phyloP scores from a whole-genome alignment of 345 rosid species.

The Aquilaria malaccensis region DNA sequence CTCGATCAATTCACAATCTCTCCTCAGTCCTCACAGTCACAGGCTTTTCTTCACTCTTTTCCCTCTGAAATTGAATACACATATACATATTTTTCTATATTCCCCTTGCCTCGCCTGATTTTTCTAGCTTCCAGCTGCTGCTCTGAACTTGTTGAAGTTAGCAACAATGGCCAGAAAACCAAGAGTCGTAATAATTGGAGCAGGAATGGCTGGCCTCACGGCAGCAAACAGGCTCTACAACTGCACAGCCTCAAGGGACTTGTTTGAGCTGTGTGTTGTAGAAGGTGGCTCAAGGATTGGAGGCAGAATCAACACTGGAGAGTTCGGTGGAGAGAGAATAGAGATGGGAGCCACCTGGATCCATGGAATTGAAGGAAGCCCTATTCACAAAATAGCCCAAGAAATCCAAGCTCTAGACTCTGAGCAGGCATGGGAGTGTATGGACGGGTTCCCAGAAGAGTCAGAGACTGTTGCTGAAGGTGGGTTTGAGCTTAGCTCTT shows the following conservation, averaged over 20 bases:
- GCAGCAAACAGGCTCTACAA: slow-evolving; percentile 90
- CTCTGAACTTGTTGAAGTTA: slow-evolving; percentile 1
- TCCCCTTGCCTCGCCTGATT: background rate
- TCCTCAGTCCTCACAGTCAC: slow-evolving; percentile 19
- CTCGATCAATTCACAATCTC: slow-evolving; percentile 20
- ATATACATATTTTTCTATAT: background rate
- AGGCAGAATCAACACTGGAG: slow-evolving; percentile 84
- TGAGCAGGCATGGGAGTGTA: slow-evolving; percentile 92
- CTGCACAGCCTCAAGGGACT: slow-evolving; percentile 25
- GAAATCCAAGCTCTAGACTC: slow-evolving; percentile 59
- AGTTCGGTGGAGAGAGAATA: slow-evolving; percentile 78
- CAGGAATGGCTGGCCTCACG: slow-evolving; percentile 97
- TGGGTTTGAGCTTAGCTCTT: slow-evolving; percentile 45
- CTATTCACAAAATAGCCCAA: slow-evolving; percentile 61
- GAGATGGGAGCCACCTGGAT: slow-evolving; percentile 99
- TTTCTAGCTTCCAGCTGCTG: background rate
- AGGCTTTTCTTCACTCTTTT: slow-evolving; percentile 11
- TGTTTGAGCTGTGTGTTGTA: slow-evolving; percentile 71
- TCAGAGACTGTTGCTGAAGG: slow-evolving; percentile 65
- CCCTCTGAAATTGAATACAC: background rate
- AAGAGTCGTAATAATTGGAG: slow-evolving; percentile 85
- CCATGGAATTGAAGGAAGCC: slow-evolving; percentile 97
- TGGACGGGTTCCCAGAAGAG: slow-evolving; percentile 61
- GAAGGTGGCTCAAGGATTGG: slow-evolving; percentile 92
- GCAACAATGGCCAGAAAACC: slow-evolving; percentile 74